phyloP scores from a whole-genome alignment of 163 green algal species.

The Coccomyxa subellipsoidea region DNA sequence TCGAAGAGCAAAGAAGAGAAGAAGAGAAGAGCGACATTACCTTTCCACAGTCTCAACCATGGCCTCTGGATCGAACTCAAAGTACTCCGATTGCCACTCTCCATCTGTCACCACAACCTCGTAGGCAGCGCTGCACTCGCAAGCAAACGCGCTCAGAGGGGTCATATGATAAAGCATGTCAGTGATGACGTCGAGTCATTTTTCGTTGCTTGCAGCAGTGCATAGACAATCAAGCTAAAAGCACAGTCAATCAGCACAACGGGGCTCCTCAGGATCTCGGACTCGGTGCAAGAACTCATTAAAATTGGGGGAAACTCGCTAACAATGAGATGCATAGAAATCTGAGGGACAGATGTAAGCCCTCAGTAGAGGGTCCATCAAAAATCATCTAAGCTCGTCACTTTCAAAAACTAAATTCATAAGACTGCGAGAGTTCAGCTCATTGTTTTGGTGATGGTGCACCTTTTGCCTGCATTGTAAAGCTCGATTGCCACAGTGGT shows the following conservation, averaged over 20 bases:
- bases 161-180: too few relatives aligned
- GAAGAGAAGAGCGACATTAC: neutral
- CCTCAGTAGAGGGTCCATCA: neutral
- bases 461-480: constrained; percentile 13
- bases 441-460: neutral
- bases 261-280: too few relatives aligned
- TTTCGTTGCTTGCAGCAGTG: too few relatives aligned
- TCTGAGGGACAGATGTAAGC: too few relatives aligned
- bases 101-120: constrained; percentile 4
- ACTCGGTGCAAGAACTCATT: too few relatives aligned
- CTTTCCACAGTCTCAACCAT: neutral
- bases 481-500: constrained; percentile 2
- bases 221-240: too few relatives aligned
- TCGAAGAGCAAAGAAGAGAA: neutral
- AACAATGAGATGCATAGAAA: too few relatives aligned
- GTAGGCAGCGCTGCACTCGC: neutral
- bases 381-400: neutral
- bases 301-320: too few relatives aligned
- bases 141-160: neutral
- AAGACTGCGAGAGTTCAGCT: neutral
- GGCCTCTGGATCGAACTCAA: neutral
- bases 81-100: neutral
- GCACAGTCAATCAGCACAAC: too few relatives aligned
- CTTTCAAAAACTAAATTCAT: neutral
- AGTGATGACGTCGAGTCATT: too few relatives aligned